phyloP scores from a whole-genome alignment of 352 stramenopile species.

The Saprolegnia diclina region DNA sequence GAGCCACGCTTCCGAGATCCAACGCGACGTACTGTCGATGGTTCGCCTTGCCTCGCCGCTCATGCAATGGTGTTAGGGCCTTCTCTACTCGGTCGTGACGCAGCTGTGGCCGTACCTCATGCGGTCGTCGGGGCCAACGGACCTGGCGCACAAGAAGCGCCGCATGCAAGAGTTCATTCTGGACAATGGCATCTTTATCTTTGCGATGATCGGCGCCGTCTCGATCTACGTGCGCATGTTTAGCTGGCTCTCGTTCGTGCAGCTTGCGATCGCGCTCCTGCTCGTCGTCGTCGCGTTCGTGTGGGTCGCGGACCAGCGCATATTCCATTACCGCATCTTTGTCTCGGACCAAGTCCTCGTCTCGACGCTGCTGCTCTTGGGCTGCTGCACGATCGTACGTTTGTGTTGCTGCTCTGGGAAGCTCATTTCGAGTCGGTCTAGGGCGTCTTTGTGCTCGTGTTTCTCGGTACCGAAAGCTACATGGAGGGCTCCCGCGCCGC shows the following conservation, averaged over 20 bases:
- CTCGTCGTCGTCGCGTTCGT: constrained; percentile 58
- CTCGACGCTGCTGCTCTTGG: constrained; percentile 66
- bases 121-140: neutral
- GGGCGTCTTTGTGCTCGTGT: constrained; percentile 76
- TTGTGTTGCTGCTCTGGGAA: neutral
- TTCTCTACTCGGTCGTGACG: constrained; percentile 21
- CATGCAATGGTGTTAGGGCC: neutral
- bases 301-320: constrained; percentile 74
- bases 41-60: neutral
- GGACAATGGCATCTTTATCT: constrained; percentile 85
- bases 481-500: constrained; percentile 79
- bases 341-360: constrained; percentile 85
- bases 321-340: constrained; percentile 88
- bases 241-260: constrained; percentile 72
- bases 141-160: neutral
- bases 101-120: constrained; percentile 23
- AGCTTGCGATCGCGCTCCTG: constrained; percentile 61
- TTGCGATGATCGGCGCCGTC: constrained; percentile 71
- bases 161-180: constrained; percentile 65
- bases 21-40: constrained; percentile 48
- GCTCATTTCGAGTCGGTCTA: constrained; percentile 26
- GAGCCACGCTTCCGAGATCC: constrained; percentile 71
- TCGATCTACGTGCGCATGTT: constrained; percentile 85
- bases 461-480: constrained; percentile 78
- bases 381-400: constrained; percentile 75